These are phyloP conservation scores for Neonectria sp. DNA, from an alignment of 2,329 filamentous ascomycete species.

Conservation along the genomic window DNA sequence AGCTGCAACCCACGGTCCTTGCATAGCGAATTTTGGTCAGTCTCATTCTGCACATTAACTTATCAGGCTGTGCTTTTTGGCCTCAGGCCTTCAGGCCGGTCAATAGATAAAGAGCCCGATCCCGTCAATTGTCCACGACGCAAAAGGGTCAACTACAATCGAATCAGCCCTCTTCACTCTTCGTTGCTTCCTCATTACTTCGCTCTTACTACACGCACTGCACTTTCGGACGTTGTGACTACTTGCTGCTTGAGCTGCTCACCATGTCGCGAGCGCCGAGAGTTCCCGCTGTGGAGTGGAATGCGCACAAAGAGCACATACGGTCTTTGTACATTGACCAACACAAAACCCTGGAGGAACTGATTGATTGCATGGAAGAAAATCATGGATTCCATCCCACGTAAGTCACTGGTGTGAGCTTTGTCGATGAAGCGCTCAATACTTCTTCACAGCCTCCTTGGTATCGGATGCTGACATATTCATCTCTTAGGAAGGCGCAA, in stretches of 20 bases:
- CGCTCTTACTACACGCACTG: background rate
- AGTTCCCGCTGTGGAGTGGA: background rate
- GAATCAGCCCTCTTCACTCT: too few relatives aligned
- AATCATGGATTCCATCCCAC: conserved; percentile 10
- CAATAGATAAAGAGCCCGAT: background rate
- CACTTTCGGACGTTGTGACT: background rate
- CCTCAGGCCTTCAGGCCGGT: background rate
- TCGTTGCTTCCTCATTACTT: background rate
- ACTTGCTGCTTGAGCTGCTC: background rate
- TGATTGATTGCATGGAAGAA: conserved; percentile 11
- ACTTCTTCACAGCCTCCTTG: background rate
- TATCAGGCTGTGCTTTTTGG: background rate
- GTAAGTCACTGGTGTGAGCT: background rate
- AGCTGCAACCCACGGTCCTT: background rate
- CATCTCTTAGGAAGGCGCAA: background rate
- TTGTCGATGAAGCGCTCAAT: background rate
- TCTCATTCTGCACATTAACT: background rate
- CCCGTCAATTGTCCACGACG: background rate
- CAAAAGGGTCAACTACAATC: background rate
- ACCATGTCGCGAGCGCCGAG: conserved; percentile 19
- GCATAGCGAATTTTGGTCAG: background rate
- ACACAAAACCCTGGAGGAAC: conserved; percentile 22
- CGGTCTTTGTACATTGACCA: conserved; percentile 9
- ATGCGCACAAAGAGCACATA: conserved; percentile 11
- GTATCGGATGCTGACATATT: too few relatives aligned